Evolutionary conservation across 768 basidiomycete genomes (phyloP).

Genomic region (Tricholoma flavovirens): DNA sequence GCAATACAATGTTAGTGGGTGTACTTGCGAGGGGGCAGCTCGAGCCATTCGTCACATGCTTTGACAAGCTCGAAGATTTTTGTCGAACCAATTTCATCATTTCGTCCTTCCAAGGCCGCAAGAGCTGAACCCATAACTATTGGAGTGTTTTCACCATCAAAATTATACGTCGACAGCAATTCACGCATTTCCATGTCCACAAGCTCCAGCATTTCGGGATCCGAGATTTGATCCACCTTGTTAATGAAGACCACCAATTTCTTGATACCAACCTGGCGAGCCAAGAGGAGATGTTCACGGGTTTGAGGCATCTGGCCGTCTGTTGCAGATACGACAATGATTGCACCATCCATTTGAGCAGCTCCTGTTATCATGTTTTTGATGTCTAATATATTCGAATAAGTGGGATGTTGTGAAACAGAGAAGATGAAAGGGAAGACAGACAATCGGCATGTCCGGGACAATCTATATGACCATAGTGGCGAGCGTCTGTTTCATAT

Average conservation of each 20-base stretch:
- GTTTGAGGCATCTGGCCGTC: slow-evolving; percentile 99
- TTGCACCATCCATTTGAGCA: slow-evolving; percentile 95
- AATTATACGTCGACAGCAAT: slow-evolving; percentile 85
- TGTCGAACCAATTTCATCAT: slow-evolving; percentile 69
- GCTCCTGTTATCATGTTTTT: slow-evolving; percentile 99
- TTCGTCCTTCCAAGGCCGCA: slow-evolving; percentile 85
- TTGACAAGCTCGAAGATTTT: slow-evolving; percentile 81
- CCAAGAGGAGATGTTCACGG: slow-evolving; percentile 94
- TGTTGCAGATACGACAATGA: slow-evolving; percentile 95
- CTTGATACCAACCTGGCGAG: slow-evolving; percentile 97
- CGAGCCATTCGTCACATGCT: slow-evolving; percentile 92
- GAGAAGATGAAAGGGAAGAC: slow-evolving; percentile 19
- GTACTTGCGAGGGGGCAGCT: slow-evolving; percentile 79
- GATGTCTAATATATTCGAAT: slow-evolving; percentile 57
- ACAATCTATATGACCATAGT: slow-evolving; percentile 98
- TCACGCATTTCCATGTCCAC: slow-evolving; percentile 99
- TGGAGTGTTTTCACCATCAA: slow-evolving; percentile 96
- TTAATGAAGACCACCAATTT: slow-evolving; percentile 98
- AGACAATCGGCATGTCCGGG: slow-evolving; percentile 93
- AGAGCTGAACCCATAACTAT: slow-evolving; percentile 97
- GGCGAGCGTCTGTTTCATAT: slow-evolving; percentile 85
- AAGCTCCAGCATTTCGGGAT: slow-evolving; percentile 97
- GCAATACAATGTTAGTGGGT: neutral
- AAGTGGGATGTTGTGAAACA: neutral
- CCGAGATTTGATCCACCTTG: slow-evolving; percentile 95